Base-by-base conservation (phyloP, 805 yeast genomes). In the Scheffersomyces lignosus region DNA sequence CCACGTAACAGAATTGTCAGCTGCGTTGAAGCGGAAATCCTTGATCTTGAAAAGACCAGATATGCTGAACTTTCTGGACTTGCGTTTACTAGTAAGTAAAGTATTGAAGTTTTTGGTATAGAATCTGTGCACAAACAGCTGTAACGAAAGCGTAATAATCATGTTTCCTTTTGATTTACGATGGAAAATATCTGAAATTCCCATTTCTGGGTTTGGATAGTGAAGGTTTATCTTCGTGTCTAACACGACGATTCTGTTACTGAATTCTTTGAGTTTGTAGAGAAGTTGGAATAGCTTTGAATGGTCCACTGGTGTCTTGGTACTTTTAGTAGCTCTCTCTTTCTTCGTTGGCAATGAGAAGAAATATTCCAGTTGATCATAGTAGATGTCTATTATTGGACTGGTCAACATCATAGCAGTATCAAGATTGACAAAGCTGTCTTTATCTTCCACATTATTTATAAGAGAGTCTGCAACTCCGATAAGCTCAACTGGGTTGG, bases 321-420 rank as follows among this genome's bases (percentile, higher is more conserved):
- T 20, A n/a, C n/a, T n/a, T n/a, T n/a, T n/a, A 7, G 7, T 20
- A 7, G 24, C 24, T 7, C 24, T 7, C 10, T 16, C 33, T n/a
- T n/a, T n/a, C n/a, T n/a, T n/a, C n/a, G n/a, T n/a, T n/a, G n/a
- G n/a, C n/a, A n/a, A n/a, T n/a, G n/a, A n/a, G 20, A 20, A 15
- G 3, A 56, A 33, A 10, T 32, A 33, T 6, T 56, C 56, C 12
- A 64, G 35, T 41, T 70, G 74, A 40, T 69, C 74, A 25, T 62
- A 60, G 40, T 61, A 69, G 18, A 67, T 39, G 38, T 60, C 62
- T 18, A 70, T 34, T 3, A 55, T 54, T 3, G 74, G 73, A 30
- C 54, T 55, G 1, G 71, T 60, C 16, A 69, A 34, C 15, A 51
- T 57, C 20, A 62, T 39, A 4, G 41, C 44, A 5, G 54, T 43